Base-by-base conservation (phyloP, 768 basidiomycete genomes). In the Collybiopsis luxurians region DNA sequence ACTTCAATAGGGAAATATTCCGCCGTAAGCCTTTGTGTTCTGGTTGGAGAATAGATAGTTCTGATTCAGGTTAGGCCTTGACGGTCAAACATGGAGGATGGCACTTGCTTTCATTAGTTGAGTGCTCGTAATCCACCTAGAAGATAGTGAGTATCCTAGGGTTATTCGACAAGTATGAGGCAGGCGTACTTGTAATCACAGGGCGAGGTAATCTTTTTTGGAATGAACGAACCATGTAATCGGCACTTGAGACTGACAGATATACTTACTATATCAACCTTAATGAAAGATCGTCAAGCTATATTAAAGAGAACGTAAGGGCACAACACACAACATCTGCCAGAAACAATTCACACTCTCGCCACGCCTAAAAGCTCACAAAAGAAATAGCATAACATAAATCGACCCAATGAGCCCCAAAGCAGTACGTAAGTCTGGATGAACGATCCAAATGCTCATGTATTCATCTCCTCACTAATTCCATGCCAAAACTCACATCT, bases 121-220 rank as follows among this genome's bases (percentile, higher is more conserved):
- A 21, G 74, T 79, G 44, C 74, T 80, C 81, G 84, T 53, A 48
- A 17, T 59, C 55, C 47, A 55, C 19, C 11, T 21, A 53, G 42
- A 38, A 44, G 24, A 39, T 4, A 34, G 13, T 6, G 13, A 34
- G 13, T 13, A n/a, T n/a, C n/a, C n/a, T n/a, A n/a, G 31, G 13
- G 31, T 34, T 13, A 34, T 6, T 5, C 31, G n/a, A n/a, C 13
- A 34, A 6, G 31, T 34, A 5, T 6, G 5, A 6, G 6, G 31
- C 5, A 5, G 31, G 13, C 31, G 31, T 86, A 89, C 64, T 89
- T 89, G 74, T 85, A 90, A 67, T 86, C 79, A 45, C 82, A 70
- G 1, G 85, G 83, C 56, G 75, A 75, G 15, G 86, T 87, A 39
- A 90, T 85, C 74, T 85, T 65, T 17, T 58, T 47, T 36, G 7